Evolutionary conservation across 371 early-diverging fungal species (phyloP), one percentile per base, ranked within the genome.

Genomic region (Massospora cicadina): DNA sequence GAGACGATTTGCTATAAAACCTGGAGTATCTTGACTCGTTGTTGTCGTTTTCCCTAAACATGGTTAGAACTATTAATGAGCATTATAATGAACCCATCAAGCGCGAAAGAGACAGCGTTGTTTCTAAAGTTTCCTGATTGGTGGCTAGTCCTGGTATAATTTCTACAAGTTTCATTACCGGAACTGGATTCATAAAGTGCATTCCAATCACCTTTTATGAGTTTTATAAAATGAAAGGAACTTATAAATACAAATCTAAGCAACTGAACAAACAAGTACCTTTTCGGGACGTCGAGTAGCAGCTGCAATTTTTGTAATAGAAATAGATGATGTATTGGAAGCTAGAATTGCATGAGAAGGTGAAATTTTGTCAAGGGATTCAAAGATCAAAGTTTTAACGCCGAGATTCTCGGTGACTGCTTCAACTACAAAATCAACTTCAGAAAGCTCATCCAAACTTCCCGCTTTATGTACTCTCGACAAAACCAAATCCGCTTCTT

Each of bases 121-220:
- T 74, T 21, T 76, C 70, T 43, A 92, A 71, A 17, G 93, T 91
- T 27, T 76, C 73, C 32, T 71, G 64, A 24, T 79, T 77, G 2
- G 96, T 96, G 33, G 87, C 89, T 65, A 95, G 70, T 24, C 95
- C 95, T 5, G 97, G 91, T 69, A 97, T 97, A 67, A 97, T 84
- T 73, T 98, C 98, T 1, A 98, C 96, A 27, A 95, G 77, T 75
- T 91, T 90, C 98, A 98, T 98, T 60, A 98, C 92, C 2, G 97
- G 97, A 21, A 98, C 96, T 32, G 92, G 89, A 74, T 91, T 91
- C 90, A 92, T 90, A 69, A 91, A 92, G 69, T 90, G 91, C 89
- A 91, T 90, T 54, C 90, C 91, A 71, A 91, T 85, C 32, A 92
- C 89, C 75, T 78, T 69, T 13, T 43, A 21, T 24, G 24, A 33